Conservation (phyloP, 2,329 filamentous ascomycete genomes). For the Phyllosticta citribraziliensis region DNA sequence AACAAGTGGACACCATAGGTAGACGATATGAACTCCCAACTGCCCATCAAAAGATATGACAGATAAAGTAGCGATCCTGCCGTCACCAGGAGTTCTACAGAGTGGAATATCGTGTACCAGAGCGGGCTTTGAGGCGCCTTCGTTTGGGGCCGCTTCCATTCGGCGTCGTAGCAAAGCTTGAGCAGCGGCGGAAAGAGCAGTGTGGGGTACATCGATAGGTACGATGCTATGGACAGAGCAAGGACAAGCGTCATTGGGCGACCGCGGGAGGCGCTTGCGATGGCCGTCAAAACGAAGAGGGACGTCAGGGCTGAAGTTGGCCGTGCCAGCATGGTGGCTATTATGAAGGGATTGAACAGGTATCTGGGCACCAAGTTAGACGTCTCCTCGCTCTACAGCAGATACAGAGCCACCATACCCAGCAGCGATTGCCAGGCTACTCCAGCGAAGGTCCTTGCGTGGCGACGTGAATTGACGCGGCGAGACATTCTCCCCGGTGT, state of each 20-base stretch:
- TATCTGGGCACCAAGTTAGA: slow-evolving; percentile 46
- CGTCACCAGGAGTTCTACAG: slow-evolving; percentile 44
- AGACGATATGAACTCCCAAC: slow-evolving; percentile 78
- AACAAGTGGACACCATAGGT: slow-evolving; percentile 92
- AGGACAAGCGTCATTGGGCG: slow-evolving; percentile 66
- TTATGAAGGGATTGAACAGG: slow-evolving; percentile 89
- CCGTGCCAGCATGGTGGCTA: slow-evolving; percentile 81
- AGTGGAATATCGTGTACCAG: slow-evolving; percentile 46
- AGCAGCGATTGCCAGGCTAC: slow-evolving; percentile 64
- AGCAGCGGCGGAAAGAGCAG: slow-evolving; percentile 76
- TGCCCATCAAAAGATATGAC: slow-evolving; percentile 65
- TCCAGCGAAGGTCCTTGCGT: slow-evolving; percentile 65
- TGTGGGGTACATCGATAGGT: slow-evolving; percentile 84
- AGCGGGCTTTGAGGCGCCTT: slow-evolving; percentile 18
- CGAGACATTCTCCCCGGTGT: slow-evolving; percentile 67
- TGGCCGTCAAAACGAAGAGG: slow-evolving; percentile 73
- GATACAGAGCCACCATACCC: slow-evolving; percentile 42
- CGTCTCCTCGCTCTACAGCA: neutral
- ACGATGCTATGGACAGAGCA: slow-evolving; percentile 75
- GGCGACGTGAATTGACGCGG: slow-evolving; percentile 70
- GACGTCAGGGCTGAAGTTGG: slow-evolving; percentile 85
- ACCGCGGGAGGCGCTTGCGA: slow-evolving; percentile 69
- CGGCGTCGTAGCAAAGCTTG: slow-evolving; percentile 67
- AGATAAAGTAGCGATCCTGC: slow-evolving; percentile 56
- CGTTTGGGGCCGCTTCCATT: slow-evolving; percentile 17